A percentile compares a stretch with the other conserved stretches of the same genome.
phyloP scores from a whole-genome alignment of 2,329 filamentous ascomycete species.

The Rhytidhysteron rufulum region DNA sequence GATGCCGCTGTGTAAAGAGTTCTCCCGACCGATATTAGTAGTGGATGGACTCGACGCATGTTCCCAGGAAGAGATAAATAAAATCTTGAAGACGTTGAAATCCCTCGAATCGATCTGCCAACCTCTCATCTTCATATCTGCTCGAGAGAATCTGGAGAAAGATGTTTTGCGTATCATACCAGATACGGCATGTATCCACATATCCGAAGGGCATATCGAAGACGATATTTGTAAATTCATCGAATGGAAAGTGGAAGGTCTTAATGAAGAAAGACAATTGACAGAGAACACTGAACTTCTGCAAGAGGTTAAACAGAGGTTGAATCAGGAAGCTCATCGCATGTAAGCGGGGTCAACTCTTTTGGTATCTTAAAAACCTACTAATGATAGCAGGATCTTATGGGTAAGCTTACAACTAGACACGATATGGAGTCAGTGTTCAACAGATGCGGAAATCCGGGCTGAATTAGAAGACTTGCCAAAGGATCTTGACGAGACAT shows the following conservation, averaged over 20 bases:
- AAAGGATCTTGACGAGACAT: background rate
- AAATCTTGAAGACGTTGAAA: background rate
- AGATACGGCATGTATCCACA: background rate
- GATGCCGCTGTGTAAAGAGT: background rate
- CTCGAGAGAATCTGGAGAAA: background rate
- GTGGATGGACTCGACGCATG: background rate
- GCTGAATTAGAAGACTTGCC: background rate
- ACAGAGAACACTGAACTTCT: background rate
- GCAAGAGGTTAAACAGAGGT: background rate
- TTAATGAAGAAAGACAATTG: background rate
- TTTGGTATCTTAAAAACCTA: no score
- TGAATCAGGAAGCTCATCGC: background rate
- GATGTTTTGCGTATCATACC: background rate
- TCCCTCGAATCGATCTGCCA: background rate
- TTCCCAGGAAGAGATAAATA: background rate
- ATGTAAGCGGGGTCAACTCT: background rate
- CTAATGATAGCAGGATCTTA: background rate
- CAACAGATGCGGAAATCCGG: background rate
- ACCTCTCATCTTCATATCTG: background rate
- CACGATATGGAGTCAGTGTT: background rate
- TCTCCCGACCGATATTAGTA: background rate
- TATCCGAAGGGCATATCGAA: background rate
- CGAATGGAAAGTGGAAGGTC: background rate
- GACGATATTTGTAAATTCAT: constrained; percentile 1
- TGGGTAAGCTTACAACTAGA: background rate